These are phyloP conservation scores for Lactarius deliciosus DNA, from an alignment of 768 basidiomycete species.

Conservation along the genomic window DNA sequence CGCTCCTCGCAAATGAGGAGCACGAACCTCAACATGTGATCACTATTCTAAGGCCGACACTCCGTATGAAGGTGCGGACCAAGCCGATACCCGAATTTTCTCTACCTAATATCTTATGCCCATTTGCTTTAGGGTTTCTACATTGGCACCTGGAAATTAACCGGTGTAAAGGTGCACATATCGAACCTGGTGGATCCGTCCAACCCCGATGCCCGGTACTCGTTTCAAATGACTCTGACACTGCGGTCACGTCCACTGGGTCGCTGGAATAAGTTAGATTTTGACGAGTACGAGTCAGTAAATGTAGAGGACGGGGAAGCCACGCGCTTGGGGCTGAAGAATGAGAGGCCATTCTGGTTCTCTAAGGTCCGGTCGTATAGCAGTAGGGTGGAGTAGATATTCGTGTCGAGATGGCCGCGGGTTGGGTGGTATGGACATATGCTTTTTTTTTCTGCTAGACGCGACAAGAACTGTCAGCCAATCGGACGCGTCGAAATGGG, in stretches of 20 bases:
- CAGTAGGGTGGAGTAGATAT: constrained; percentile 23
- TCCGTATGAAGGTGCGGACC: constrained; percentile 68
- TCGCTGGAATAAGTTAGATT: constrained; percentile 79
- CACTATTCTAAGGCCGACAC: constrained; percentile 68
- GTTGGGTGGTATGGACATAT: background rate
- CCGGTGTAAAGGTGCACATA: constrained; percentile 58
- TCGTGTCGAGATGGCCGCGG: constrained; percentile 13
- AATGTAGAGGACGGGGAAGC: constrained; percentile 74
- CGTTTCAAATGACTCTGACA: constrained; percentile 70
- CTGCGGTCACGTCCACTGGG: constrained; percentile 80
- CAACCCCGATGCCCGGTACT: constrained; percentile 47
- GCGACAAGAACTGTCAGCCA: background rate
- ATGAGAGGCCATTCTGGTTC: constrained; percentile 93
- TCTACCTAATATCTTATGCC: background rate
- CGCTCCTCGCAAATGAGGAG: constrained; percentile 82
- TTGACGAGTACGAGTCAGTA: constrained; percentile 71
- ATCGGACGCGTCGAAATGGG: background rate
- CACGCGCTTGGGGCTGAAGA: constrained; percentile 66
- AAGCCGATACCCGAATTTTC: background rate
- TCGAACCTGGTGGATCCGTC: constrained; percentile 60
- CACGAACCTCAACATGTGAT: constrained; percentile 67
- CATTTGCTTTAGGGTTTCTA: constrained; percentile 54
- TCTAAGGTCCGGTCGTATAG: constrained; percentile 79
- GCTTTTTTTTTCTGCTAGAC: background rate
- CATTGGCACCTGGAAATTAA: constrained; percentile 72